Evolutionary conservation across 768 basidiomycete species (phyloP).

Genomic region (Rhodotorula kratochvilovae): DNA sequence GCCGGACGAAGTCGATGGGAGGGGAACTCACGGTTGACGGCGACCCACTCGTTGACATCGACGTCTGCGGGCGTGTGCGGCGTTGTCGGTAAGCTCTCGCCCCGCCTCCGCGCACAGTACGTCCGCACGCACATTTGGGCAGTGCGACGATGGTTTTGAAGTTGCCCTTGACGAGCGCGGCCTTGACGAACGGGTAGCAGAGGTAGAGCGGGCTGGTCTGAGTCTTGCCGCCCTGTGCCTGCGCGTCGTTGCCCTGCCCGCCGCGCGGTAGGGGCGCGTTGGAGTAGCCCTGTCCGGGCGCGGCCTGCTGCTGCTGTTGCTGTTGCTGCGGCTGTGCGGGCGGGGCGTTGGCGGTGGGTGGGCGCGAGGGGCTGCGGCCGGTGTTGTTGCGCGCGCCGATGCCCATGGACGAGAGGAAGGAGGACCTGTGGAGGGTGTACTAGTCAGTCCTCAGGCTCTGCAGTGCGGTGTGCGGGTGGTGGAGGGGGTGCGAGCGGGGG

Average conservation of each 20-base stretch:
- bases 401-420: conserved; percentile 35
- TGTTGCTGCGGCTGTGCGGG: background rate
- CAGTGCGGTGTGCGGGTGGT: too few relatives aligned
- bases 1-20: too few relatives aligned
- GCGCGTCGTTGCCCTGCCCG: background rate
- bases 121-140: conserved; percentile 61
- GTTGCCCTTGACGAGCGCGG: conserved; percentile 92
- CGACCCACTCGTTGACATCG: conserved; percentile 55
- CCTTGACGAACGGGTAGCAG: conserved; percentile 89
- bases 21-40: conserved; percentile 51
- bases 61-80: conserved; percentile 45
- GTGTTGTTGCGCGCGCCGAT: conserved; percentile 18
- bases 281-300: conserved; percentile 1
- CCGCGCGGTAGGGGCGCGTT: conserved; percentile 26
- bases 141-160: conserved; percentile 97
- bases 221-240: conserved; percentile 21
- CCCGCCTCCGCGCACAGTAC: background rate
- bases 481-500: background rate
- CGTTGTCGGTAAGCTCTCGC: background rate
- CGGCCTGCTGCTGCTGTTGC: background rate
- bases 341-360: background rate
- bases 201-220: conserved; percentile 70
- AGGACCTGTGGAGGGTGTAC: conserved; percentile 6
- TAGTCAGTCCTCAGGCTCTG: too few relatives aligned
- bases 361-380: conserved; percentile 8